Base-by-base conservation (phyloP, 306 rosid genomes). In the Cucumis melo region DNA sequence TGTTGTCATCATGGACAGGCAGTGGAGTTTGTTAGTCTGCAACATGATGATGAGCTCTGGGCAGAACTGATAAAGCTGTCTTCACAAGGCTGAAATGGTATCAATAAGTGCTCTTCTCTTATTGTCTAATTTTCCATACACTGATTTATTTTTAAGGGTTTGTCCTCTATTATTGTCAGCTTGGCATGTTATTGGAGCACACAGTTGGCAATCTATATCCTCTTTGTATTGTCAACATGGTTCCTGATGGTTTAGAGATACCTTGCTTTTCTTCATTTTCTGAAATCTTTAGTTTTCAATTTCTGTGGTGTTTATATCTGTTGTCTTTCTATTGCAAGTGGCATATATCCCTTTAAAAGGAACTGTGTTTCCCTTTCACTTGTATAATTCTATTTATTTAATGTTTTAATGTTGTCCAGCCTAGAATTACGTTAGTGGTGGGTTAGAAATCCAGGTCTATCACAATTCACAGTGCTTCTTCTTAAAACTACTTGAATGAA, bases 191-290 rank as follows among this genome's bases (percentile, higher is more conserved):
- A 44, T 80, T 94, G 96, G 97, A 94, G 85, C 99, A 92, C 91
- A 92, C 99, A 1, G 97, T 94, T 84, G 99, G 99, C 68, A 85
- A 87, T 79, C 89, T 87, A 32, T 87, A 85, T 77, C 91, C 91
- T 77, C 89, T 87, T 4, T 85, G 88, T 83, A 94, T 94, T 57
- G 99, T 92, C 67, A 94, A 94, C 86, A 92, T 82, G 88, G 99
- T 94, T 82, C 99, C 99, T 70, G 83, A 92, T 53, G 97, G 99
- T 65, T 70, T 94, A 87, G 95, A 91, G 82, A 92, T 94, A 84
- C 99, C 97, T 72, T 83, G 95, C 97, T 94, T 63, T 82, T 93
- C 84, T 54, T 36, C 55, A 41, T 39, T 62, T 48, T 44, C 39
- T 57, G 16, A 41, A 1, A 16, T 6, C 59, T 15, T 55, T 23